Evolutionary conservation across 441 rosid species (phyloP).

Genomic region (Adansonia madagascariensis): DNA sequence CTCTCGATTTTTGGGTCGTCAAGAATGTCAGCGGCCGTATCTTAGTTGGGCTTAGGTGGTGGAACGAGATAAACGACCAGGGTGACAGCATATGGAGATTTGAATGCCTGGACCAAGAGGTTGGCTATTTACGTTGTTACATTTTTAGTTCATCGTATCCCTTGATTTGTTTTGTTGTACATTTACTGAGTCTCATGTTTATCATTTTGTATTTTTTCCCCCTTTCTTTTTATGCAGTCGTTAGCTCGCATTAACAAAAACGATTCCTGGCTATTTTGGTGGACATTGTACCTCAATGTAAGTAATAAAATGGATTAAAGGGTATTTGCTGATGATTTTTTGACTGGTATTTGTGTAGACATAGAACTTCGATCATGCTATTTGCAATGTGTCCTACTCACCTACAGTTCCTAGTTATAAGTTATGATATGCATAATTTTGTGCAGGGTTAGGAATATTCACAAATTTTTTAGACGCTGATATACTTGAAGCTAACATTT

Average conservation of each 20-base stretch:
- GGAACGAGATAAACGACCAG: constrained; percentile 47
- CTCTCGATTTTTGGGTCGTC: constrained; percentile 50
- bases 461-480: not conserved
- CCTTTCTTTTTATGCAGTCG: constrained; percentile 29
- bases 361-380: not conserved
- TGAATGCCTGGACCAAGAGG: constrained; percentile 53
- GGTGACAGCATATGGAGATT: constrained; percentile 50
- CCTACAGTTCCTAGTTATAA: not conserved
- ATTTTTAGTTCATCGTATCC: not conserved
- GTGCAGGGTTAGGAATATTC: not conserved
- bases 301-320: constrained; percentile 19
- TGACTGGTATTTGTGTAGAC: not conserved
- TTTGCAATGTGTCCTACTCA: not conserved
- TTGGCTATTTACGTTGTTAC: constrained; percentile 16
- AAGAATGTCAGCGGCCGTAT: constrained; percentile 53
- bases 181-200: not conserved
- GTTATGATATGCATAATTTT: not conserved
- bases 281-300: constrained; percentile 46
- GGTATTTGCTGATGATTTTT: not conserved
- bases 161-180: not conserved
- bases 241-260: constrained; percentile 45
- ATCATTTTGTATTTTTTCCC: not conserved
- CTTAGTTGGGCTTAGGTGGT: constrained; percentile 51
- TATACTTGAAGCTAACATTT: not conserved
- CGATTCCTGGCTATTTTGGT: constrained; percentile 51